phyloP scores from a whole-genome alignment of 1,284 basidiomycete genomes.

The Volvariella surrecta region DNA sequence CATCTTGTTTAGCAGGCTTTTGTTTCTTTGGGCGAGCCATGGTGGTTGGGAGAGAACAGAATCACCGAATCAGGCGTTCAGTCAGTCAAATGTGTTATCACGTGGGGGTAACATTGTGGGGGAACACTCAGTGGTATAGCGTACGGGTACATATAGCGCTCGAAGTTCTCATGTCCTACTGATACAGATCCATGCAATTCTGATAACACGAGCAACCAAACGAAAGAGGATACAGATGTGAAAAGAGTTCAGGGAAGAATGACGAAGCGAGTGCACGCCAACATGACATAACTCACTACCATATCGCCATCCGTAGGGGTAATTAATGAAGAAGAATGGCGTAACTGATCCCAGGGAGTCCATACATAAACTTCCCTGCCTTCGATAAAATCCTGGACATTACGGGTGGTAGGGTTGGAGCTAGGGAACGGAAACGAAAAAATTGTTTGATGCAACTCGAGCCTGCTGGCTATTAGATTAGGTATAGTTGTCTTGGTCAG shows the following conservation, averaged over 20 bases:
- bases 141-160: no score
- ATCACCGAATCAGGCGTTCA: not conserved
- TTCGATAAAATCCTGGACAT: slow-evolving; percentile 12
- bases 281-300: not conserved
- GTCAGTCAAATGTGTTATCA: not conserved
- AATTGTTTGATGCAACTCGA: slow-evolving; percentile 9
- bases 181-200: not conserved
- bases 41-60: not conserved
- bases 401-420: slow-evolving; percentile 7
- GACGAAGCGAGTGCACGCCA: not conserved
- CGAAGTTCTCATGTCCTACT: no score
- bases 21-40: not conserved
- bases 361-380: slow-evolving; percentile 17
- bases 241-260: not conserved
- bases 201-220: not conserved
- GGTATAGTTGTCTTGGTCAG: slow-evolving; percentile 13
- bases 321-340: not conserved
- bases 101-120: no score
- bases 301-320: not conserved
- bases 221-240: not conserved
- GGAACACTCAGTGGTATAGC: no score
- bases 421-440: slow-evolving; percentile 15
- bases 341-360: slow-evolving; percentile 19
- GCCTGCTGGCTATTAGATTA: not conserved
- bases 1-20: slow-evolving; percentile 8